Conservation (phyloP, 1,284 basidiomycete species). For the Omphalotus olearius region DNA sequence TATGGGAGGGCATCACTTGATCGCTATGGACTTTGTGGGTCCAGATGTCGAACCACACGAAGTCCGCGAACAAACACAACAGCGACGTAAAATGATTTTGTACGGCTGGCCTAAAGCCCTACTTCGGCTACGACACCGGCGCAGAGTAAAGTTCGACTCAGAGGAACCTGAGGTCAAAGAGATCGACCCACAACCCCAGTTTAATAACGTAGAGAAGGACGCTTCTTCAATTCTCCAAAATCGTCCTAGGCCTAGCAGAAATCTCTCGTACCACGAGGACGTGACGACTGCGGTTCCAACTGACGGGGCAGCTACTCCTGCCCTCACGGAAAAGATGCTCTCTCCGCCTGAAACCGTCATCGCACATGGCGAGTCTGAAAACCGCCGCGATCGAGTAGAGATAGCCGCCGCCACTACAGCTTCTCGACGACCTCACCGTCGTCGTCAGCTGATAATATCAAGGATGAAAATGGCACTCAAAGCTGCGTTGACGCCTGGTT, state of each 20-base stretch:
- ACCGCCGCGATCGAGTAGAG: neutral
- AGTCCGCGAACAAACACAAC: conserved; percentile 36
- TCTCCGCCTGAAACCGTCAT: conserved; percentile 25
- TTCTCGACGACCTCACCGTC: conserved; percentile 9
- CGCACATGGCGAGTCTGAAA: conserved; percentile 9
- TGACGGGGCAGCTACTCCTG: conserved; percentile 23
- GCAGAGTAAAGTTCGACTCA: neutral
- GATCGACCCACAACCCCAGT: conserved; percentile 18
- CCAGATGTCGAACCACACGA: conserved; percentile 57
- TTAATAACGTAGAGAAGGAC: too few species aligned
- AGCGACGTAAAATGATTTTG: conserved; percentile 24
- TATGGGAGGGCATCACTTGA: conserved; percentile 45
- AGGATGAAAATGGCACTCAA: conserved; percentile 29
- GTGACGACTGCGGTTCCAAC: conserved; percentile 21
- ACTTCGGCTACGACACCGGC: conserved; percentile 1
- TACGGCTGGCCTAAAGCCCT: conserved; percentile 14
- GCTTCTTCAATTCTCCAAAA: neutral
- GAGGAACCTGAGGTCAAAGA: conserved; percentile 6
- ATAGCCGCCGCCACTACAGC: neutral
- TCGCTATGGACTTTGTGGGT: conserved; percentile 59
- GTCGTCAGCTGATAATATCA: conserved; percentile 9
- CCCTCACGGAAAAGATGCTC: conserved; percentile 20
- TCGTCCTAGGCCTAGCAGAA: conserved; percentile 17
- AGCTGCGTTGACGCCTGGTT: conserved; percentile 49
- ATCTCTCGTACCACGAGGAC: conserved; percentile 25